Percentiles rank a stretch among this genome's conserved stretches.
Conservation (phyloP, 2,329 filamentous ascomycete species). For the Colletotrichum navitas region DNA sequence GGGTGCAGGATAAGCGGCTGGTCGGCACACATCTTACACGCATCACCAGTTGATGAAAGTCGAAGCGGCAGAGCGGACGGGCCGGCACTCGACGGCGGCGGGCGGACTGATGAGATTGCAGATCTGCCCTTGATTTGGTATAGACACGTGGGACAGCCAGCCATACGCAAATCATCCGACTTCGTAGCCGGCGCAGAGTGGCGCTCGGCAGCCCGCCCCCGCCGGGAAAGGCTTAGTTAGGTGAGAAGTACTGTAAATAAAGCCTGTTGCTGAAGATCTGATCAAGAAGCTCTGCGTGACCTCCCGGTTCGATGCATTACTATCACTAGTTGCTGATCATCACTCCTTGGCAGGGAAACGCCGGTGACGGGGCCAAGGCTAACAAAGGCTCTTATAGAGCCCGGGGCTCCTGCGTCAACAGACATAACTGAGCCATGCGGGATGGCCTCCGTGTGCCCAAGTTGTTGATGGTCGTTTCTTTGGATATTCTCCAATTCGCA, state of each 20-base stretch:
- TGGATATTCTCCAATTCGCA: background rate
- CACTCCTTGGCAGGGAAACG: background rate
- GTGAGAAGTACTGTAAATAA: background rate
- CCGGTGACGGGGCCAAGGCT: background rate
- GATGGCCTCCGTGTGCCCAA: background rate
- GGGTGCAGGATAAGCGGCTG: constrained; percentile 7
- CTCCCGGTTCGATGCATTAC: background rate
- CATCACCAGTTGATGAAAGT: background rate
- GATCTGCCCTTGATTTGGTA: constrained; percentile 1
- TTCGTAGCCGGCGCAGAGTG: background rate
- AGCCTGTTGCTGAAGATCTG: background rate
- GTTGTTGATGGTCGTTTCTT: background rate
- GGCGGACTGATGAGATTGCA: constrained; percentile 9
- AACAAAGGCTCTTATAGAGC: too few relatives aligned
- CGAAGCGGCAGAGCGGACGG: constrained; percentile 4
- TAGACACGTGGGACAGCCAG: background rate
- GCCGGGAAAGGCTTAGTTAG: background rate
- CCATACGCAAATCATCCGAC: background rate
- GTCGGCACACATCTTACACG: background rate
- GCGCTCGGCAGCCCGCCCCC: background rate
- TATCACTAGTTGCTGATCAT: background rate
- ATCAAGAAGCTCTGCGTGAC: background rate
- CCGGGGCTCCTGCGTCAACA: background rate
- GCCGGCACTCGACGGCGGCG: constrained; percentile 10
- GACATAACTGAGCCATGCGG: background rate